Conservation (phyloP, 495 filamentous ascomycete genomes). For the Podospora conica region DNA sequence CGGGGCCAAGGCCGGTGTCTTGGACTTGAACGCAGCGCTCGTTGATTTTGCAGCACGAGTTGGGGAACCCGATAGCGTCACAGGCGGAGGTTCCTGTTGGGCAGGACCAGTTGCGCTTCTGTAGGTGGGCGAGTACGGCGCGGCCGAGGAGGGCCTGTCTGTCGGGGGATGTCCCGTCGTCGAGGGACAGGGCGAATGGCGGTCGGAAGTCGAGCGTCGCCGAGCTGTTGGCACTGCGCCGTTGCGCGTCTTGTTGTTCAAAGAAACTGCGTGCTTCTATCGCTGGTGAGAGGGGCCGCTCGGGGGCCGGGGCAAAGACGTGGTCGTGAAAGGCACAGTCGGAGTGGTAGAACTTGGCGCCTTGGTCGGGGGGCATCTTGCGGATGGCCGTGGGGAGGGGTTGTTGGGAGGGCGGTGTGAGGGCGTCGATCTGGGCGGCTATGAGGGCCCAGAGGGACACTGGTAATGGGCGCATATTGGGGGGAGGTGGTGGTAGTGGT, state of each 20-base stretch:
- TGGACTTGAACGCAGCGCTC: slow-evolving; percentile 65
- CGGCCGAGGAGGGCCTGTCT: slow-evolving; percentile 22
- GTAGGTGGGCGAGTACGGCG: slow-evolving; percentile 33
- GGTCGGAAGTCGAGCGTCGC: slow-evolving; percentile 19
- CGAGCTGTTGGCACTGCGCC: background rate
- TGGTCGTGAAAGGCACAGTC: slow-evolving; percentile 46
- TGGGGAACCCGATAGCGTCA: slow-evolving; percentile 58
- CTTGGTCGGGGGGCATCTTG: slow-evolving; percentile 78
- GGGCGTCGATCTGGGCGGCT: slow-evolving; percentile 27
- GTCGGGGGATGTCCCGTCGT: slow-evolving; percentile 1
- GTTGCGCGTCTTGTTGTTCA: slow-evolving; percentile 1
- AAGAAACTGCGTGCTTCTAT: slow-evolving; percentile 14
- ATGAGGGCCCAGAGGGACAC: slow-evolving; percentile 46
- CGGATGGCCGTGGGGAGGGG: slow-evolving; percentile 42
- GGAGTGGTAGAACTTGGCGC: slow-evolving; percentile 75
- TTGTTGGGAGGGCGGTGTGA: slow-evolving; percentile 18
- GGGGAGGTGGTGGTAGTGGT: background rate
- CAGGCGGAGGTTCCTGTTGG: slow-evolving; percentile 65
- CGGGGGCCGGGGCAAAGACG: slow-evolving; percentile 15
- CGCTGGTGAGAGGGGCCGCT: slow-evolving; percentile 2
- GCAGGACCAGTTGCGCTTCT: slow-evolving; percentile 61
- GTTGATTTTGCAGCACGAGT: slow-evolving; percentile 66
- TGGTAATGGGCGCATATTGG: slow-evolving; percentile 45
- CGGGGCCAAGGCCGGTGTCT: slow-evolving; percentile 67
- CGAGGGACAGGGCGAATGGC: slow-evolving; percentile 32